These are phyloP conservation scores for Yamadazyma sp. DNA, from an alignment of 1,139 yeast species.

Conservation along the genomic window DNA sequence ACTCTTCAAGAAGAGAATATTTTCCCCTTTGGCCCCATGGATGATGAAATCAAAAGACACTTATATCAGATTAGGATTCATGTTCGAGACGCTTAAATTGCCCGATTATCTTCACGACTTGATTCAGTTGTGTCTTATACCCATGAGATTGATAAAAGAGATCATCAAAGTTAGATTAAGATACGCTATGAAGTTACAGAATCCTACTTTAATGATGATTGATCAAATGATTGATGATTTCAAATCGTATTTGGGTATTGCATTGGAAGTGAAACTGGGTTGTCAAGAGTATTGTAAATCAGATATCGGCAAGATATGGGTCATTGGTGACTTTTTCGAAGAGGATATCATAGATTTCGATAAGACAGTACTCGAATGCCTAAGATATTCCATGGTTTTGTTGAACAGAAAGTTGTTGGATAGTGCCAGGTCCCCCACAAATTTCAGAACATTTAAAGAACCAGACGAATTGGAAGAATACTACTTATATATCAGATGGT, in stretches of 20 bases:
- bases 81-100: conserved; percentile 67
- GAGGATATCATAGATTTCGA: conserved; percentile 60
- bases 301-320: conserved; percentile 66
- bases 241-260: conserved; percentile 71
- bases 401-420: conserved; percentile 77
- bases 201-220: conserved; percentile 94
- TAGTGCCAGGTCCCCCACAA: conserved; percentile 60
- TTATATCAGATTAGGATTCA: conserved; percentile 59
- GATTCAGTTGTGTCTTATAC: conserved; percentile 69
- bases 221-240: conserved; percentile 93
- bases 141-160: conserved; percentile 78
- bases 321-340: conserved; percentile 65
- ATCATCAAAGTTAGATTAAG: conserved; percentile 71
- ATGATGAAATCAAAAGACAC: conserved; percentile 77
- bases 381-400: conserved; percentile 67
- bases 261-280: conserved; percentile 73
- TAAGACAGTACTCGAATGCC: conserved; percentile 69
- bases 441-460: conserved; percentile 84
- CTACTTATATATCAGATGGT: conserved; percentile 71
- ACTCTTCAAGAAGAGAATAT: conserved; percentile 61
- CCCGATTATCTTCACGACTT: conserved; percentile 74
- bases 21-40: conserved; percentile 65
- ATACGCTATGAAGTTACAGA: conserved; percentile 75
- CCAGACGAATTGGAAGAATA: conserved; percentile 84
- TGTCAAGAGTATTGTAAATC: conserved; percentile 67